A percentile compares a stretch with the other conserved stretches of the same genome.
Evolutionary conservation across 495 filamentous ascomycete genomes (phyloP).

Genomic region (Ascobolus immersus): DNA sequence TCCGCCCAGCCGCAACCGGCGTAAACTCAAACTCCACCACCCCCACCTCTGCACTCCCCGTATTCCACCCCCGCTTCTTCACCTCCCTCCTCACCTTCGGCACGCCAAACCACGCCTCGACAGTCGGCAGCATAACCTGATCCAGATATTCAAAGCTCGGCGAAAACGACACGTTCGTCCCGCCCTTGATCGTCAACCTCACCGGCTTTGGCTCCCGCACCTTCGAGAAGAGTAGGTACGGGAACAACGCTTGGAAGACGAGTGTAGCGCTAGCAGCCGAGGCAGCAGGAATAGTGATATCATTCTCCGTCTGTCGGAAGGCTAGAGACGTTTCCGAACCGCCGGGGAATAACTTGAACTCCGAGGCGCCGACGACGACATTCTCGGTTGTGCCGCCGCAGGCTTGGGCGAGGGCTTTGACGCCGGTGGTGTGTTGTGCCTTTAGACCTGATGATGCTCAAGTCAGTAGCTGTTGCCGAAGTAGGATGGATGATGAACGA

Average conservation of each 20-base stretch:
- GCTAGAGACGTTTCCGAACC: neutral
- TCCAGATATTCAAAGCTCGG: slow-evolving; percentile 52
- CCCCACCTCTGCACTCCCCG: too few relatives aligned
- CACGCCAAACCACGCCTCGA: slow-evolving; percentile 37
- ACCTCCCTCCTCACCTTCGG: slow-evolving; percentile 27
- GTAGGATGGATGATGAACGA: too few relatives aligned
- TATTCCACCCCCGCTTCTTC: too few relatives aligned
- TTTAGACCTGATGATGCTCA: slow-evolving; percentile 36
- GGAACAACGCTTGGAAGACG: slow-evolving; percentile 63
- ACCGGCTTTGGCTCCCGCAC: slow-evolving; percentile 20
- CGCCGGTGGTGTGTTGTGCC: slow-evolving; percentile 43
- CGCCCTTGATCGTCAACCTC: slow-evolving; percentile 40
- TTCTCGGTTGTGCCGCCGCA: slow-evolving; percentile 34
- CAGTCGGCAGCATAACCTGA: slow-evolving; percentile 47
- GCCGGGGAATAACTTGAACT: slow-evolving; percentile 27
- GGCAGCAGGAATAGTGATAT: slow-evolving; percentile 21
- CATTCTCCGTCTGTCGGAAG: slow-evolving; percentile 15
- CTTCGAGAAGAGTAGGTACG: slow-evolving; percentile 40
- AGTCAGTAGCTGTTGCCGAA: too few relatives aligned
- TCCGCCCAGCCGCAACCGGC: too few relatives aligned
- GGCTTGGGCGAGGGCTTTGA: slow-evolving; percentile 36
- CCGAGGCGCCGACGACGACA: slow-evolving; percentile 27
- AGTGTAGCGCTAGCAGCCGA: slow-evolving; percentile 33
- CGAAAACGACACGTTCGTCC: slow-evolving; percentile 50
- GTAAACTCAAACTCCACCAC: too few relatives aligned